Evolutionary conservation across 106 monocot genomes (phyloP), one percentile per base, ranked within the genome.

Genomic region (Dioscorea alata): DNA sequence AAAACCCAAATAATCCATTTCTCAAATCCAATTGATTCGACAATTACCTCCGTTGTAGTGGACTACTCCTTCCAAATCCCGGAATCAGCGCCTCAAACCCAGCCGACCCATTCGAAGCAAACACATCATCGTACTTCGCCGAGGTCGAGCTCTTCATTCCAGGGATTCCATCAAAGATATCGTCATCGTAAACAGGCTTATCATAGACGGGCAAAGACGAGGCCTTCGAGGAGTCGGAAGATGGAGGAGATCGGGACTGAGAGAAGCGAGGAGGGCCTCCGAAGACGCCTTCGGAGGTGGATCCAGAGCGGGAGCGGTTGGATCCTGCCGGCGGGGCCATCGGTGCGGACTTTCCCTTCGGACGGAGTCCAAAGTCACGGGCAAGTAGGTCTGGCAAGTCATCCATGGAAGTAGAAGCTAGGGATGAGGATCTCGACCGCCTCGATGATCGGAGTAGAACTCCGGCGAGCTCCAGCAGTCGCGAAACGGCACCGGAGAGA

Each of bases 41-140:
- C 42, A 42, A 6, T 42, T 42, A 42, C 42, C 42, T 42, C 42
- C 42, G 42, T 42, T 42, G 42, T 42, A 5, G 52, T 48, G 66
- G 65, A 25, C 69, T 65, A 49, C 76, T 83, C 65, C 85, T 73
- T 20, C 83, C 79, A 57, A 93, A 93, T 21, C 93, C 93, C 33
- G 89, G 81, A 50, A 93, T 76, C 77, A 93, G 71, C 18, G 86
- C 89, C 16, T 89, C 86, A 49, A 93, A 86, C 35, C 54, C 81
- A 1, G 58, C 53, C 25, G 13, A 28, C 8, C 57, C 42, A 57
- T 48, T 54, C 52, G 68, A 76, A 2, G 53, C 78, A 33, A 92
- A 88, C 23, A 85, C 88, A 53, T 91, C 90, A 24, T 84, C 76
- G 23, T 67, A 79, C 54, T 65, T 65, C 20, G 42, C 42, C 42